A percentile compares a stretch with the other conserved stretches of the same genome.
Conservation (phyloP, 352 stramenopile species). For the Albugo laibachii region DNA sequence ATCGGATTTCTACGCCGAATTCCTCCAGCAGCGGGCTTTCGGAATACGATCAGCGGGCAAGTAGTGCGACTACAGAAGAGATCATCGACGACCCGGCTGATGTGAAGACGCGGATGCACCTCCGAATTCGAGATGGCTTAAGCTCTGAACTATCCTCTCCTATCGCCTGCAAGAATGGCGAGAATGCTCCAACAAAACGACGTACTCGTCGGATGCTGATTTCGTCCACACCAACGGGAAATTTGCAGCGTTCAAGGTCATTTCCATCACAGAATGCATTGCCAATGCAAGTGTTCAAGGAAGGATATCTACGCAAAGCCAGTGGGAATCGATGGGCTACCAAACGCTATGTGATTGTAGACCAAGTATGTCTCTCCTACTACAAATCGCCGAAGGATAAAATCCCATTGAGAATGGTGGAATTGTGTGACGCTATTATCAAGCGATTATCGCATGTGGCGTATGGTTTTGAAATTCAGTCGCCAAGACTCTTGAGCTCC, state of each 20-base stretch:
- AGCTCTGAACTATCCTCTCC: neutral
- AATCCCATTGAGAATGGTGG: constrained; percentile 70
- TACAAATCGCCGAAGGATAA: constrained; percentile 73
- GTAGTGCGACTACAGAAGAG: neutral
- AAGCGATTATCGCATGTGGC: constrained; percentile 67
- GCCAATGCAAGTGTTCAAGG: constrained; percentile 59
- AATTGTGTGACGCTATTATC: constrained; percentile 61
- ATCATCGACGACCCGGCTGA: neutral
- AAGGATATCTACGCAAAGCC: constrained; percentile 65
- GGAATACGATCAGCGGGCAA: constrained; percentile 34
- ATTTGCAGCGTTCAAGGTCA: constrained; percentile 15
- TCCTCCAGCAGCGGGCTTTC: constrained; percentile 5
- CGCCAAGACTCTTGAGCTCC: constrained; percentile 60
- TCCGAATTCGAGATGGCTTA: neutral
- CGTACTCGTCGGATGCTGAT: constrained; percentile 38
- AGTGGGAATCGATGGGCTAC: constrained; percentile 65
- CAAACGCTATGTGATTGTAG: constrained; percentile 77
- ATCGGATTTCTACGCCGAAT: constrained; percentile 47
- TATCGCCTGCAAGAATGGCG: neutral
- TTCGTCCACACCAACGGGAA: constrained; percentile 31
- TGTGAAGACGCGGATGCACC: too few species aligned
- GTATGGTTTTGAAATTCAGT: constrained; percentile 73
- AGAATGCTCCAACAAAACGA: constrained; percentile 12
- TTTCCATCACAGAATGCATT: constrained; percentile 12
- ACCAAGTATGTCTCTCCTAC: constrained; percentile 66